Conservation (phyloP, 1,139 yeast genomes). For the Hyphopichia pseudoburtonii region DNA sequence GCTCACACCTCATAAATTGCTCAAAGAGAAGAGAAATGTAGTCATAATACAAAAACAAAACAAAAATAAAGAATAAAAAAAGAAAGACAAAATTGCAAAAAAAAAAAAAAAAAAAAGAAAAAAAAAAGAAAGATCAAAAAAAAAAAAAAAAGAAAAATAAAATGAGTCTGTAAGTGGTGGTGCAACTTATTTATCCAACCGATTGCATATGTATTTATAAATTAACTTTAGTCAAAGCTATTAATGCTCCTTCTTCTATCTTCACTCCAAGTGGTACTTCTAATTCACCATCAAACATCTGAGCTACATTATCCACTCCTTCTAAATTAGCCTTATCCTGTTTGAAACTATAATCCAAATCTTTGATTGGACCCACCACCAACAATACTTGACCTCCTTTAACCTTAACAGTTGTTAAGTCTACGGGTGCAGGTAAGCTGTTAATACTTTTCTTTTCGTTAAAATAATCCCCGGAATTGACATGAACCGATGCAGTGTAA, state of each 20-base stretch:
- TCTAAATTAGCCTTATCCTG: slow-evolving; percentile 47
- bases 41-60: no score
- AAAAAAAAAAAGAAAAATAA: no score
- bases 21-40: no score
- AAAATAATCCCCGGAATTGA: slow-evolving; percentile 66
- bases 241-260: slow-evolving; percentile 69
- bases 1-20: no score
- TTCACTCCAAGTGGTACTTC: slow-evolving; percentile 56
- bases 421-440: slow-evolving; percentile 5
- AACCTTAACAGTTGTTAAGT: slow-evolving; percentile 10
- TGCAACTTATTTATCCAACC: no score
- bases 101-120: no score
- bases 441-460: slow-evolving; percentile 13
- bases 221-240: slow-evolving; percentile 52
- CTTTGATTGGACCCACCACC: slow-evolving; percentile 64
- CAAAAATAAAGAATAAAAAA: no score
- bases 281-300: slow-evolving; percentile 68
- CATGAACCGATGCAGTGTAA: slow-evolving; percentile 64
- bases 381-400: slow-evolving; percentile 43
- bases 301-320: slow-evolving; percentile 54
- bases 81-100: no score
- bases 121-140: no score
- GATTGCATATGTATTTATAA: no score
- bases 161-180: no score
- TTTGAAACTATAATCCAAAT: slow-evolving; percentile 51